Conservation (phyloP, 2,329 filamentous ascomycete species). For the Penicillium sp. region DNA sequence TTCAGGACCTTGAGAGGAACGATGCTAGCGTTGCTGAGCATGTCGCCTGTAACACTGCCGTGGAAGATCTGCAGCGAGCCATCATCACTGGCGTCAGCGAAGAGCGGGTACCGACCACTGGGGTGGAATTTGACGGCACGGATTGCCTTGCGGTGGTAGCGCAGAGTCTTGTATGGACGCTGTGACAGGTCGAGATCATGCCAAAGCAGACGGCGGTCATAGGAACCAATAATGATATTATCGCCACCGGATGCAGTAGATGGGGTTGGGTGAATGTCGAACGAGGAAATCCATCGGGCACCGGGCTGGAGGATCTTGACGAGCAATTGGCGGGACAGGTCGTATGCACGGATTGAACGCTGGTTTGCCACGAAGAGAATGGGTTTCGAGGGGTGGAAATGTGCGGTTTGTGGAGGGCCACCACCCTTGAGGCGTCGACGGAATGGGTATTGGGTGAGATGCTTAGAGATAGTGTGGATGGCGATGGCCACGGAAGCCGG, state of each 20-base stretch:
- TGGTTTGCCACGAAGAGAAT: slow-evolving; percentile 96
- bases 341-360: slow-evolving; percentile 86
- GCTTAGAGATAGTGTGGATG: slow-evolving; percentile 92
- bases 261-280: slow-evolving; percentile 85
- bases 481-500: slow-evolving; percentile 62
- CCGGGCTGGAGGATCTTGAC: slow-evolving; percentile 91
- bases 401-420: slow-evolving; percentile 74
- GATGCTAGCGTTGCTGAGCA: slow-evolving; percentile 94
- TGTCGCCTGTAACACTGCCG: slow-evolving; percentile 85
- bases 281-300: slow-evolving; percentile 87
- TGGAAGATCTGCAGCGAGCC: slow-evolving; percentile 95
- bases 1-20: slow-evolving; percentile 91
- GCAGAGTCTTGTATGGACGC: slow-evolving; percentile 90
- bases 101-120: slow-evolving; percentile 68
- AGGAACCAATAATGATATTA: slow-evolving; percentile 89
- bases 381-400: slow-evolving; percentile 89
- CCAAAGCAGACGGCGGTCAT: slow-evolving; percentile 90
- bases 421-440: slow-evolving; percentile 62
- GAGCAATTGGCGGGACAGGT: slow-evolving; percentile 83
- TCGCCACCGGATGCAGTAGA: slow-evolving; percentile 86
- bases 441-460: slow-evolving; percentile 92
- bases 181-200: slow-evolving; percentile 90
- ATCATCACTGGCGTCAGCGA: slow-evolving; percentile 92
- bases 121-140: slow-evolving; percentile 82
- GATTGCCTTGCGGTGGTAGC: slow-evolving; percentile 90